phyloP scores from a whole-genome alignment of 2,329 filamentous ascomycete species.

The Cercospora sojina region DNA sequence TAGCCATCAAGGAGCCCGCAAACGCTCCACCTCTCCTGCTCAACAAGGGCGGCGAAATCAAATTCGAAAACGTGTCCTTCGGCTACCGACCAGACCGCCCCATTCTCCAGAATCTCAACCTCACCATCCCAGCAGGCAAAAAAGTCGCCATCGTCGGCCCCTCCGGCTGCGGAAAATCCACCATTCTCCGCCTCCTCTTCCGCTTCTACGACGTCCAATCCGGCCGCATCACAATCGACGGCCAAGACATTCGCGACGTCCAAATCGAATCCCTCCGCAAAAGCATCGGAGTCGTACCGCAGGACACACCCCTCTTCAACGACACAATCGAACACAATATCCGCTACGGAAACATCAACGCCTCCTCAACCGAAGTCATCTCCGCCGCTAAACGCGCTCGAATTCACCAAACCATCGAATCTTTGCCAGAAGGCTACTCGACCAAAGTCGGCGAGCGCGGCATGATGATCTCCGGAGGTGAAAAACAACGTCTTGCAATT shows the following conservation, averaged over 20 bases:
- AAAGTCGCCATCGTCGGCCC: conserved; percentile 96
- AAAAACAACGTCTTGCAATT: conserved; percentile 88
- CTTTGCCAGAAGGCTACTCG: conserved; percentile 77
- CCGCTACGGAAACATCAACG: conserved; percentile 80
- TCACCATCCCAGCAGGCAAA: conserved; percentile 92
- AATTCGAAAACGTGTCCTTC: conserved; percentile 92
- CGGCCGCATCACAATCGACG: conserved; percentile 86
- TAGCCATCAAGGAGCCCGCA: conserved; percentile 74
- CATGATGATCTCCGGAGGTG: conserved; percentile 92
- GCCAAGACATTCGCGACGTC: conserved; percentile 84
- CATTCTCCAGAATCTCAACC: conserved; percentile 77
- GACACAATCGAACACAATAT: conserved; percentile 96
- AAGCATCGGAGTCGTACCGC: conserved; percentile 91
- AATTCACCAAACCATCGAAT: conserved; percentile 77
- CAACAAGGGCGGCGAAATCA: conserved; percentile 79
- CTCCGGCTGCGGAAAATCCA: conserved; percentile 94
- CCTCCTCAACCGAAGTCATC: conserved; percentile 68
- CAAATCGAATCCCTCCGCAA: conserved; percentile 77
- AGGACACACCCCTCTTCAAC: conserved; percentile 96
- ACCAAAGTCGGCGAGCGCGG: conserved; percentile 92
- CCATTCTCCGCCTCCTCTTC: conserved; percentile 85
- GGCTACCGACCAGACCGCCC: conserved; percentile 84
- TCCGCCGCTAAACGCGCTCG: conserved; percentile 78
- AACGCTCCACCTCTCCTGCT: conserved; percentile 72
- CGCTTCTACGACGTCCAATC: conserved; percentile 87